phyloP scores from a whole-genome alignment of 768 basidiomycete genomes.

The Solioccasus polychromus region DNA sequence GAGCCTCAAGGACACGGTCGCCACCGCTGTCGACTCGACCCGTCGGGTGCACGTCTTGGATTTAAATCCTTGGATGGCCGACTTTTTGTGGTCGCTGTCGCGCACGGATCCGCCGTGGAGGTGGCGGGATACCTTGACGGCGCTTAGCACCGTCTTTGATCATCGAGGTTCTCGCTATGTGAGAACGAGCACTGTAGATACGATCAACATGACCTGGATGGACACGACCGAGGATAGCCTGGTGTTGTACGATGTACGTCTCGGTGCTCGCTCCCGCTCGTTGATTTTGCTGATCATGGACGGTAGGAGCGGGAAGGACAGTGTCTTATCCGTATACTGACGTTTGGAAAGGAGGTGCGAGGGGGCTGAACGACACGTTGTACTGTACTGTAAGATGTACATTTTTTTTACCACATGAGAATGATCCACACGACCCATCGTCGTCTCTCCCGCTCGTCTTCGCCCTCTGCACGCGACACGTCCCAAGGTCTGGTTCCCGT shows the following conservation, averaged over 20 bases:
- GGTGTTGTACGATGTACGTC: conserved; percentile 51
- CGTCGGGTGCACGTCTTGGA: conserved; percentile 30
- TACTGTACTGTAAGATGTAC: too few species aligned
- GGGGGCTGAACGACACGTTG: conserved; percentile 8
- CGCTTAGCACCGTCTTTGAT: conserved; percentile 30
- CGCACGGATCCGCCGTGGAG: conserved; percentile 29
- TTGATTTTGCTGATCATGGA: not conserved
- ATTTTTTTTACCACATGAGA: conserved; percentile 49
- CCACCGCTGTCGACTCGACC: conserved; percentile 9
- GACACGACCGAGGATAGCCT: conserved; percentile 61
- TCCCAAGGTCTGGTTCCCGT: conserved; percentile 46
- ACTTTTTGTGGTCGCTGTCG: conserved; percentile 26
- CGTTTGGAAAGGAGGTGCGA: conserved; percentile 27
- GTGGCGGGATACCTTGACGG: conserved; percentile 24
- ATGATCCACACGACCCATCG: conserved; percentile 71
- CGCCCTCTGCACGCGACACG: conserved; percentile 45
- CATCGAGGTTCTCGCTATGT: conserved; percentile 26
- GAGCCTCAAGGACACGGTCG: conserved; percentile 17
- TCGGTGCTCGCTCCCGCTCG: not conserved
- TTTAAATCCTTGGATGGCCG: conserved; percentile 27
- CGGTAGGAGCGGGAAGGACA: conserved; percentile 32
- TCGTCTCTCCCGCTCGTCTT: conserved; percentile 67
- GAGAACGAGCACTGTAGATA: conserved; percentile 41
- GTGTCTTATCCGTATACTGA: conserved; percentile 31
- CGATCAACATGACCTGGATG: conserved; percentile 47